phyloP scores from a whole-genome alignment of 495 filamentous ascomycete genomes.

The Penicillium bovifimosum region DNA sequence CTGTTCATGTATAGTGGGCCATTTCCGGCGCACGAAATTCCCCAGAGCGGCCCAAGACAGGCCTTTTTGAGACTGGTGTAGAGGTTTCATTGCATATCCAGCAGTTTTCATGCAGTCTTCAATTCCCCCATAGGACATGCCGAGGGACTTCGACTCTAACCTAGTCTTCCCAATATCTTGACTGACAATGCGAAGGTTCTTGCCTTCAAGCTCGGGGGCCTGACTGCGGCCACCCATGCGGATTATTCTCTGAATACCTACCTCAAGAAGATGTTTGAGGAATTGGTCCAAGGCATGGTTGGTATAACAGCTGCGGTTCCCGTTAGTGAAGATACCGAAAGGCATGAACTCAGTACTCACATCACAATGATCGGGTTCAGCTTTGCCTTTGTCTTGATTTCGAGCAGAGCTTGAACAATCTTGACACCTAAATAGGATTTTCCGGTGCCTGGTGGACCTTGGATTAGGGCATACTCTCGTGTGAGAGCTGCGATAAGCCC shows the following conservation, averaged over 20 bases:
- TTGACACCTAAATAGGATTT: conserved; percentile 8
- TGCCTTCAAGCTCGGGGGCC: conserved; percentile 9
- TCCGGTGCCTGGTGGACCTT: conserved; percentile 14
- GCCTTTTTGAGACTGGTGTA: conserved; percentile 9
- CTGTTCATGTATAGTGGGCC: conserved; percentile 2
- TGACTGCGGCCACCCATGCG: conserved; percentile 12
- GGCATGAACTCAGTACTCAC: background rate
- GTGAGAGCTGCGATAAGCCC: conserved; percentile 11
- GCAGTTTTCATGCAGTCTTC: background rate
- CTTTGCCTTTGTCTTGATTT: conserved; percentile 1
- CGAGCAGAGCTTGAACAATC: conserved; percentile 9
- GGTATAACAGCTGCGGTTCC: background rate
- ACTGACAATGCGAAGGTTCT: conserved; percentile 14
- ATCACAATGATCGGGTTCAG: conserved; percentile 1
- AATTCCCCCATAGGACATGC: background rate
- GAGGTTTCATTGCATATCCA: conserved; percentile 4
- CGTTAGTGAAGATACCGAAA: background rate
- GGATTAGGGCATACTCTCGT: conserved; percentile 9
- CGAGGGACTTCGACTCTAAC: conserved; percentile 8
- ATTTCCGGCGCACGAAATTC: conserved; percentile 1
- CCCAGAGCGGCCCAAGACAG: background rate
- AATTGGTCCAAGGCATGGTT: conserved; percentile 17
- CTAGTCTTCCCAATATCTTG: conserved; percentile 9
- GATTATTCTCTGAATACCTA: conserved; percentile 7
- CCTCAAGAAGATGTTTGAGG: conserved; percentile 8